phyloP scores from a whole-genome alignment of 768 basidiomycete species.

The Suillus bovinus region DNA sequence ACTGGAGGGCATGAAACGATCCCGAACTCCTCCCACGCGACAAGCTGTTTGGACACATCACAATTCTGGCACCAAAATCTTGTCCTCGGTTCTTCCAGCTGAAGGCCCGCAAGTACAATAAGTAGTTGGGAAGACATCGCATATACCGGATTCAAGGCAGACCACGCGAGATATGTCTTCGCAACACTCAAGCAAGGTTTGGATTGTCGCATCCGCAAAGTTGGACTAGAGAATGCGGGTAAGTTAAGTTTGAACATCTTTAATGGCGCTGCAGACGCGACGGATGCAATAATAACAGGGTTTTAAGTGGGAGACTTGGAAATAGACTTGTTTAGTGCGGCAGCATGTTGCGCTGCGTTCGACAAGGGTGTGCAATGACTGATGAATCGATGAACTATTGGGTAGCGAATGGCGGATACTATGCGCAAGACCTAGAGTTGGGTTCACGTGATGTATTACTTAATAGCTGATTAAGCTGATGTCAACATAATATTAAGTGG shows the following conservation, averaged over 20 bases:
- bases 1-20: background rate
- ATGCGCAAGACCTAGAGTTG: no score
- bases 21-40: background rate
- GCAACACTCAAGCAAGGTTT: background rate
- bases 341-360: background rate
- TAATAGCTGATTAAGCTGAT: no score
- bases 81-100: background rate
- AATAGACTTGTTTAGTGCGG: background rate
- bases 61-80: background rate
- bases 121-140: background rate
- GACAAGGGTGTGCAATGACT: no score
- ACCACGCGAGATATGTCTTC: background rate
- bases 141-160: background rate
- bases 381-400: no score
- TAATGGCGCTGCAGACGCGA: background rate
- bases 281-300: background rate
- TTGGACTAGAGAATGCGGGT: background rate
- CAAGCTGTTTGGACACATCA: background rate
- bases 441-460: no score
- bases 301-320: background rate
- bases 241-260: background rate
- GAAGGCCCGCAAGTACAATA: background rate
- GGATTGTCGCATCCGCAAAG: background rate
- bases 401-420: no score
- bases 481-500: no score